Evolutionary conservation across 1,284 basidiomycete species (phyloP).

Genomic region (Blastosporella zonata): DNA sequence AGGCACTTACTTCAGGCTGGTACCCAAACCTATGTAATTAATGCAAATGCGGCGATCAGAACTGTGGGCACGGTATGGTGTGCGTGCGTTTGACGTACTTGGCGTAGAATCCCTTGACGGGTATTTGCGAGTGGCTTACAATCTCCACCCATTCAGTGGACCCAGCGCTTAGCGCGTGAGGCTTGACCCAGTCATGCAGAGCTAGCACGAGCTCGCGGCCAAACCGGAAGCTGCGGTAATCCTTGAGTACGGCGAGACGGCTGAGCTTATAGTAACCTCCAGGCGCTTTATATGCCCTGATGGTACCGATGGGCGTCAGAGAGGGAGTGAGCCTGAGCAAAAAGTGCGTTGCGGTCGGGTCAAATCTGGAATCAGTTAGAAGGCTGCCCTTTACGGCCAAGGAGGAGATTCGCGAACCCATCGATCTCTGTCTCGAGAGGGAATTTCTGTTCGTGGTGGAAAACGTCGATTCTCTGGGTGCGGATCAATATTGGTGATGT

Average conservation of each 20-base stretch:
- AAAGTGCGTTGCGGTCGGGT: constrained; percentile 64
- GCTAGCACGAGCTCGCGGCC: constrained; percentile 61
- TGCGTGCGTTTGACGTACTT: constrained; percentile 45
- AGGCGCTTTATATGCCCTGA: constrained; percentile 40
- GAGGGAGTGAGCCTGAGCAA: constrained; percentile 63
- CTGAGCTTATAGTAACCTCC: constrained; percentile 61
- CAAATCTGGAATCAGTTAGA: constrained; percentile 29
- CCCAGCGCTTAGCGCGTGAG: constrained; percentile 33
- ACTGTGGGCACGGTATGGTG: neutral
- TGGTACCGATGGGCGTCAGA: constrained; percentile 62
- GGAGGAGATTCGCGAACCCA: constrained; percentile 43
- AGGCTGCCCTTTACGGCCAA: constrained; percentile 8
- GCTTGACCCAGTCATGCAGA: constrained; percentile 55
- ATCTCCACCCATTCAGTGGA: constrained; percentile 37
- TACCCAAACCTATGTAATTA: constrained; percentile 83
- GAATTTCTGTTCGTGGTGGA: constrained; percentile 68
- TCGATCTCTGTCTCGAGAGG: constrained; percentile 70
- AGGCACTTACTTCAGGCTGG: constrained; percentile 51
- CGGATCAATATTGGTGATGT: neutral
- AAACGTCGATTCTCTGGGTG: constrained; percentile 57
- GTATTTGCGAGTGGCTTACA: constrained; percentile 66
- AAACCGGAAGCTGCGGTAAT: constrained; percentile 60
- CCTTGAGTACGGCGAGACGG: constrained; percentile 64
- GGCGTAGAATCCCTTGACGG: constrained; percentile 68
- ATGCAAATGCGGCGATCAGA: constrained; percentile 19